These are phyloP conservation scores for Paraphaeosphaeria sporulosa DNA, from an alignment of 2,329 filamentous ascomycete species.

Conservation along the genomic window DNA sequence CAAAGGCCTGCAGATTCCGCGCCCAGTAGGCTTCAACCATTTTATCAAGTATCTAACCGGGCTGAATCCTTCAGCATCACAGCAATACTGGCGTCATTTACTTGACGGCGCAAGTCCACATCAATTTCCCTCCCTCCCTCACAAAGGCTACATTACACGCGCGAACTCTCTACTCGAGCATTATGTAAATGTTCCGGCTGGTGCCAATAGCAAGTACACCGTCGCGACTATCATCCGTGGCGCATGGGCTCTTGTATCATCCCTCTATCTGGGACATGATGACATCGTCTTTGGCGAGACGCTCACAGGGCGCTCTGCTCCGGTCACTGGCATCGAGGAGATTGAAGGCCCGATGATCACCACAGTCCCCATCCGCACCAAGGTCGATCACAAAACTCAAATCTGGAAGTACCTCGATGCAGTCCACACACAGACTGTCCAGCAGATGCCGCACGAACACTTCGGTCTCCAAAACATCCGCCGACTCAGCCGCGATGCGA, in stretches of 20 bases:
- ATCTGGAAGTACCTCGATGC: conserved; percentile 62
- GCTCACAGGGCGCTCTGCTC: conserved; percentile 62
- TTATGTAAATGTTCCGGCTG: conserved; percentile 51
- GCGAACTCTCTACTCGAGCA: conserved; percentile 61
- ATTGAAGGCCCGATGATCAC: conserved; percentile 69
- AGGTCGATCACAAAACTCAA: conserved; percentile 52
- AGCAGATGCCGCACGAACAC: conserved; percentile 71
- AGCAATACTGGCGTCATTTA: conserved; percentile 58
- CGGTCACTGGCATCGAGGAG: conserved; percentile 56
- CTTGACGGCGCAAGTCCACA: conserved; percentile 55
- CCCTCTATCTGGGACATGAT: conserved; percentile 61
- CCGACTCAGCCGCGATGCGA: conserved; percentile 43
- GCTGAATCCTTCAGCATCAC: conserved; percentile 50
- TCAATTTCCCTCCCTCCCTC: conserved; percentile 60
- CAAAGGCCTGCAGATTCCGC: conserved; percentile 31
- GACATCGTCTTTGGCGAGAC: conserved; percentile 68
- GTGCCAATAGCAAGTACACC: conserved; percentile 52
- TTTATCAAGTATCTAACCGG: conserved; percentile 59
- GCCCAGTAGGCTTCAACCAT: conserved; percentile 52
- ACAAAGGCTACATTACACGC: conserved; percentile 54
- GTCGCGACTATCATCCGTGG: conserved; percentile 62
- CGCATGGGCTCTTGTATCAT: conserved; percentile 67
- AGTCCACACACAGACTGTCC: conserved; percentile 64
- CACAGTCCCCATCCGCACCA: conserved; percentile 64
- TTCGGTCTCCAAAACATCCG: conserved; percentile 68